A percentile compares a stretch with the other conserved stretches of the same genome.
Conservation (phyloP, 2,329 filamentous ascomycete genomes). For the Phaeomoniella chlamydospora region DNA sequence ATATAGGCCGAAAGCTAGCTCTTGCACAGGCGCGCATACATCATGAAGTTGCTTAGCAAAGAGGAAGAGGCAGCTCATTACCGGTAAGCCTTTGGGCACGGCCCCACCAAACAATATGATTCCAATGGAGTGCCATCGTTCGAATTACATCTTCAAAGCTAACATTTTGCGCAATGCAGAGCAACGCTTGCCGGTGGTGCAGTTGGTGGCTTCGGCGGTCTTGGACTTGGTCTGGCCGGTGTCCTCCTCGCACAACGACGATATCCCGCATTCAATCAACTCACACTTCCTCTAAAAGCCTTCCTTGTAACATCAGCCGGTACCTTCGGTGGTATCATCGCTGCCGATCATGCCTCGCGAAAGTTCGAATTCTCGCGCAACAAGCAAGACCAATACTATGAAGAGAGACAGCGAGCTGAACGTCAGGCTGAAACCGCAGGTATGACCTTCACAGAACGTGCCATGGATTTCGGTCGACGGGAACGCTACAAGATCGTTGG, state of each 20-base stretch:
- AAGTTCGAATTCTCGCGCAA: slow-evolving; percentile 57
- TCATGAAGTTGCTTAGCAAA: slow-evolving; percentile 93
- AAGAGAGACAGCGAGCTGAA: slow-evolving; percentile 43
- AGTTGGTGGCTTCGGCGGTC: slow-evolving; percentile 56
- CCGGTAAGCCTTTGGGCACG: slow-evolving; percentile 39
- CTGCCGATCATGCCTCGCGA: slow-evolving; percentile 63
- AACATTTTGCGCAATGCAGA: slow-evolving; percentile 19
- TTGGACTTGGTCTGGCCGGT: slow-evolving; percentile 51
- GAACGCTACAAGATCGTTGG: slow-evolving; percentile 84
- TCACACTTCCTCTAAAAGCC: slow-evolving; percentile 79
- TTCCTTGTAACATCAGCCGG: slow-evolving; percentile 74
- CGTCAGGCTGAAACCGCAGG: slow-evolving; percentile 19
- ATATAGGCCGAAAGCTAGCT: too few species aligned
- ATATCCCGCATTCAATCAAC: slow-evolving; percentile 61
- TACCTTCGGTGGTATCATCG: slow-evolving; percentile 79
- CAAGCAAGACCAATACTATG: slow-evolving; percentile 51
- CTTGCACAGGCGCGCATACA: too few species aligned
- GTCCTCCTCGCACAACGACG: slow-evolving; percentile 55
- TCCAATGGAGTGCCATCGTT: slow-evolving; percentile 1
- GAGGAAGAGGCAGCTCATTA: slow-evolving; percentile 87
- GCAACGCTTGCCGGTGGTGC: slow-evolving; percentile 62
- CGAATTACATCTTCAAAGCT: neutral
- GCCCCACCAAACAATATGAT: slow-evolving; percentile 1
- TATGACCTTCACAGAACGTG: slow-evolving; percentile 20
- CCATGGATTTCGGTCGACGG: slow-evolving; percentile 58